Percentiles rank a stretch among this genome's conserved stretches.
Conservation (phyloP, 1,284 basidiomycete species). For the Farysia itapuensis region DNA sequence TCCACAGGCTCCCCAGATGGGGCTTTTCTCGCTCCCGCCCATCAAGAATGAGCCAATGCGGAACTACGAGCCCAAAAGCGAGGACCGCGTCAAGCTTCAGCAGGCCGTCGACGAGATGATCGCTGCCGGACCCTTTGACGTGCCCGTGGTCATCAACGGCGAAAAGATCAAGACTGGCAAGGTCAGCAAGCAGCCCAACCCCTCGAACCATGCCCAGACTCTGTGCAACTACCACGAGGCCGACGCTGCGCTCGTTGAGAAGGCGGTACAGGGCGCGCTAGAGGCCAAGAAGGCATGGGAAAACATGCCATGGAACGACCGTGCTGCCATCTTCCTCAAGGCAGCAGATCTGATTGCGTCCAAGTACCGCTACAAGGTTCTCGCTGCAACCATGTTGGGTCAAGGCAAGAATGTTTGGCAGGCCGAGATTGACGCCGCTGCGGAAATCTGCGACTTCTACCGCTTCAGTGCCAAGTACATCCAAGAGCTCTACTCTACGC, state of each 20-base stretch:
- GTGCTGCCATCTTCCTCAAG: conserved; percentile 96
- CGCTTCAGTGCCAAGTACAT: conserved; percentile 96
- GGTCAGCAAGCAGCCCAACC: conserved; percentile 62
- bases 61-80: conserved; percentile 76
- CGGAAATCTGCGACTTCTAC: conserved; percentile 92
- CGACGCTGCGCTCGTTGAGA: conserved; percentile 67
- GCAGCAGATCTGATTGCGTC: conserved; percentile 78
- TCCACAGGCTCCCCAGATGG: conserved; percentile 37
- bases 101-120: conserved; percentile 79
- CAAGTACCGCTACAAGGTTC: conserved; percentile 87
- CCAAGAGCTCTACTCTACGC: conserved; percentile 87
- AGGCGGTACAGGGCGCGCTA: conserved; percentile 85
- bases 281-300: conserved; percentile 87
- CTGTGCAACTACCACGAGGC: conserved; percentile 89
- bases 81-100: conserved; percentile 76
- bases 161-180: conserved; percentile 82
- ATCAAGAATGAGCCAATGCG: conserved; percentile 59
- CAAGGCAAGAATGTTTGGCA: conserved; percentile 99
- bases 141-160: conserved; percentile 90
- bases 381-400: conserved; percentile 96
- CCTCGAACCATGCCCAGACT: conserved; percentile 67
- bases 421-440: conserved; percentile 98
- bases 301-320: conserved; percentile 89
- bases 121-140: conserved; percentile 79
- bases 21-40: conserved; percentile 46